These are phyloP conservation scores for Pseudodiploospora longispora DNA, from an alignment of 2,329 filamentous ascomycete species.

Conservation along the genomic window DNA sequence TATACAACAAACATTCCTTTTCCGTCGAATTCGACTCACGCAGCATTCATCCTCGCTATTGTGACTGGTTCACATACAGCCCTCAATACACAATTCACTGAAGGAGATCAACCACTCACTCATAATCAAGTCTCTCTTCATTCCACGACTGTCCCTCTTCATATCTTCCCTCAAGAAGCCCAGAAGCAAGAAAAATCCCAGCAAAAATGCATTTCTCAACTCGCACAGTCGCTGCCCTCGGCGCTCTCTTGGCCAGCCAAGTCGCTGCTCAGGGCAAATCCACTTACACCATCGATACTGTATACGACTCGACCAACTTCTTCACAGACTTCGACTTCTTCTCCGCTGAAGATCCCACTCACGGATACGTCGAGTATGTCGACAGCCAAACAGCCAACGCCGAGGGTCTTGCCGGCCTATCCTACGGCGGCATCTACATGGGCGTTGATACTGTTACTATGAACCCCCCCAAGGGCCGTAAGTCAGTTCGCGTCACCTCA, in stretches of 20 bases:
- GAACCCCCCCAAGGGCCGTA: constrained; percentile 51
- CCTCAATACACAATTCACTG: too few species aligned
- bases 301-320: constrained; percentile 46
- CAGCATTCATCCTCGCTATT: not conserved
- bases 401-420: constrained; percentile 50
- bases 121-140: too few species aligned
- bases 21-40: too few species aligned
- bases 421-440: constrained; percentile 52
- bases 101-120: too few species aligned
- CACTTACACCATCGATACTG: constrained; percentile 37
- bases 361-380: constrained; percentile 67
- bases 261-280: constrained; percentile 14
- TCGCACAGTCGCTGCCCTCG: constrained; percentile 16
- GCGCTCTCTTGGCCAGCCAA: constrained; percentile 19
- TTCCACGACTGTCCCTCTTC: too few species aligned
- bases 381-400: constrained; percentile 48
- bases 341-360: constrained; percentile 55
- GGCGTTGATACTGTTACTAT: constrained; percentile 57
- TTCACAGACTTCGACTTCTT: constrained; percentile 51
- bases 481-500: constrained; percentile 62
- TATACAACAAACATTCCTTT: not conserved
- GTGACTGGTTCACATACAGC: constrained; percentile 12
- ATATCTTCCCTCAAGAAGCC: too few species aligned
- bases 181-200: not conserved
- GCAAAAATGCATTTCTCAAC: constrained; percentile 14